Percentiles rank a stretch among this genome's conserved stretches.
Evolutionary conservation across 225 moss, liverwort and hornwort genomes (phyloP).

Genomic region (Lunularia cruciata): DNA sequence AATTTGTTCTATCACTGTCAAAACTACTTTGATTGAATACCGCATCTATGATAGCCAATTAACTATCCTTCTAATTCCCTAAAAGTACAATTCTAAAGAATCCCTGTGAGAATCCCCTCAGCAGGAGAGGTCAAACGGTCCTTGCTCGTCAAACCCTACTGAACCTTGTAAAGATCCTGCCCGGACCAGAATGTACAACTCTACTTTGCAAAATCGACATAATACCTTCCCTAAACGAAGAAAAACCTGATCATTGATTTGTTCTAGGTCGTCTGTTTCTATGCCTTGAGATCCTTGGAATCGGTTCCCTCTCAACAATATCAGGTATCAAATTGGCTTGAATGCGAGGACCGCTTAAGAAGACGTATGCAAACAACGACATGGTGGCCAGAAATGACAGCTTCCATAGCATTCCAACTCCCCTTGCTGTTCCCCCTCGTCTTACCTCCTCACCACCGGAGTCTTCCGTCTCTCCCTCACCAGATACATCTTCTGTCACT

Average conservation of each 20-base stretch:
- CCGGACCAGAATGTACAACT: too few species aligned
- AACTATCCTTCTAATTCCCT: neutral
- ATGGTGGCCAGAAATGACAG: conserved; percentile 33
- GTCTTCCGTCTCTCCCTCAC: conserved; percentile 30
- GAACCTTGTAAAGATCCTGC: too few species aligned
- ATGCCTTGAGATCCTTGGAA: conserved; percentile 37
- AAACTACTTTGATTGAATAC: conserved; percentile 9
- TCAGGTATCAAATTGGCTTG: conserved; percentile 42
- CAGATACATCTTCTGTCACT: conserved; percentile 29
- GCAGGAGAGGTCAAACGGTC: too few species aligned
- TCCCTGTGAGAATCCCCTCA: too few species aligned
- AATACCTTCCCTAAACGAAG: neutral
- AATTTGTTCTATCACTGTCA: too few species aligned
- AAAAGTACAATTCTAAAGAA: neutral
- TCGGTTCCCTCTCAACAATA: conserved; percentile 39
- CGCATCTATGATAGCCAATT: neutral
- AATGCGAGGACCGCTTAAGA: conserved; percentile 36
- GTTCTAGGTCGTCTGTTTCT: conserved; percentile 14
- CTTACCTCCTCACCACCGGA: conserved; percentile 24
- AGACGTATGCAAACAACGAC: conserved; percentile 33
- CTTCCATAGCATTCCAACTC: conserved; percentile 39
- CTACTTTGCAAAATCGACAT: too few species aligned
- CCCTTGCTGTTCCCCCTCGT: conserved; percentile 25
- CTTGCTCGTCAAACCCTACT: too few species aligned
- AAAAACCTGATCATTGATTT: neutral